phyloP scores from a whole-genome alignment of 805 yeast genomes.

The Candida namnaoensis region DNA sequence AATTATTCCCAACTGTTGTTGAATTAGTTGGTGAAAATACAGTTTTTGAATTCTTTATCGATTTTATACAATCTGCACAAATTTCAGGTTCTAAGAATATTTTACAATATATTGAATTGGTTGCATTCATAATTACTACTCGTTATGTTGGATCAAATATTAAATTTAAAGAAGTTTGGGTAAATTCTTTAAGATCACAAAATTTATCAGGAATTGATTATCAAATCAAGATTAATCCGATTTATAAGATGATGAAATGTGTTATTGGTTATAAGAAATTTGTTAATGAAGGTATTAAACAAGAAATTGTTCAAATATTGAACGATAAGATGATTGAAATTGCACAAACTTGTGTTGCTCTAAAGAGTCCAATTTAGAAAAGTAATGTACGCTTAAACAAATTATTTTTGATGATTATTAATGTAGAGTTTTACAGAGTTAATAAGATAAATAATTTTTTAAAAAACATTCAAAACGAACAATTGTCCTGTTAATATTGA shows the following conservation, averaged over 20 bases:
- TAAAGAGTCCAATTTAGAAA: neutral
- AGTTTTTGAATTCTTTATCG: conserved; percentile 12
- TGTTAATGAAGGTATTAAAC: neutral
- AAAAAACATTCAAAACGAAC: too few relatives aligned
- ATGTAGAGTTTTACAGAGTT: too few relatives aligned
- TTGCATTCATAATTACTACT: conserved; percentile 9
- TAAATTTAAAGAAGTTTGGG: neutral
- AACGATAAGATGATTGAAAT: conserved; percentile 12
- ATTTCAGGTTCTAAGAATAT: conserved; percentile 6
- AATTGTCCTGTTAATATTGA: too few relatives aligned
- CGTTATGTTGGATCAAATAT: conserved; percentile 6
- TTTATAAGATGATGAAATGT: conserved; percentile 1
- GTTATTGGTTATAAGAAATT: conserved; percentile 3
- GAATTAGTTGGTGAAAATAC: conserved; percentile 10
- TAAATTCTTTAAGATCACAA: conserved; percentile 2
- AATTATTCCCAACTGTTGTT: conserved; percentile 5
- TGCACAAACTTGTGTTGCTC: conserved; percentile 3
- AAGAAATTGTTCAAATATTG: conserved; percentile 6
- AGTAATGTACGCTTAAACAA: too few relatives aligned
- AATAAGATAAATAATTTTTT: too few relatives aligned
- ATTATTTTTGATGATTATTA: too few relatives aligned
- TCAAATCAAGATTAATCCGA: conserved; percentile 1
- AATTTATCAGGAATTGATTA: neutral
- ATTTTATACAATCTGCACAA: conserved; percentile 9
- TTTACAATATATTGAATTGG: conserved; percentile 9